Evolutionary conservation across 2,329 filamentous ascomycete species (phyloP).

Genomic region (Exophiala viscosa): DNA sequence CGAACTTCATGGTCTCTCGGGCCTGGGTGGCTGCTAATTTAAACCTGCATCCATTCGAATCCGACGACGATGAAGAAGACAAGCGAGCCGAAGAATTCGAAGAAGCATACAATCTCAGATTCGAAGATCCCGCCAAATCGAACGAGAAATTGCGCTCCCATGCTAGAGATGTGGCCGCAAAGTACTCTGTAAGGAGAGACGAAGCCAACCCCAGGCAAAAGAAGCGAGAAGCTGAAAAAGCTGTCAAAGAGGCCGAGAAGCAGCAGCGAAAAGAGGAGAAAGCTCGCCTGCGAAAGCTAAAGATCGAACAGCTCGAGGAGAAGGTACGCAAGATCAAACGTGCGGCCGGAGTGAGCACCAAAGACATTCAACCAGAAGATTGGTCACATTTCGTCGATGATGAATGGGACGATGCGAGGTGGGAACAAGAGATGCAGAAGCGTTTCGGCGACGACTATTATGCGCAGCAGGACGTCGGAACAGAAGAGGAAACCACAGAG

Average conservation of each 20-base stretch:
- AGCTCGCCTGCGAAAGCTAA: constrained; percentile 77
- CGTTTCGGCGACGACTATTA: constrained; percentile 92
- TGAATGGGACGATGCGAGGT: constrained; percentile 82
- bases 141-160: constrained; percentile 88
- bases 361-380: constrained; percentile 65
- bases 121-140: constrained; percentile 83
- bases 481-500: constrained; percentile 64
- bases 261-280: constrained; percentile 73
- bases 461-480: constrained; percentile 59
- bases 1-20: constrained; percentile 87
- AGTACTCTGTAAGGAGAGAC: constrained; percentile 80
- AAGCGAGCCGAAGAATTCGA: constrained; percentile 81
- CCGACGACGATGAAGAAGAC: constrained; percentile 77
- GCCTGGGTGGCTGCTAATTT: constrained; percentile 71
- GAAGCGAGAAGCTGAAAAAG: constrained; percentile 71
- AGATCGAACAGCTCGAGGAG: constrained; percentile 83
- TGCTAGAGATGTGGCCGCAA: constrained; percentile 76
- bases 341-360: constrained; percentile 71
- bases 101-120: constrained; percentile 89
- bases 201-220: constrained; percentile 73
- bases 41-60: constrained; percentile 79
- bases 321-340: constrained; percentile 86
- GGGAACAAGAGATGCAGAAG: constrained; percentile 86
- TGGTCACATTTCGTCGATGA: constrained; percentile 82
- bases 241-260: constrained; percentile 75